These are phyloP conservation scores for Fusarium sp. DNA, from an alignment of 2,329 filamentous ascomycete species.

Conservation along the genomic window DNA sequence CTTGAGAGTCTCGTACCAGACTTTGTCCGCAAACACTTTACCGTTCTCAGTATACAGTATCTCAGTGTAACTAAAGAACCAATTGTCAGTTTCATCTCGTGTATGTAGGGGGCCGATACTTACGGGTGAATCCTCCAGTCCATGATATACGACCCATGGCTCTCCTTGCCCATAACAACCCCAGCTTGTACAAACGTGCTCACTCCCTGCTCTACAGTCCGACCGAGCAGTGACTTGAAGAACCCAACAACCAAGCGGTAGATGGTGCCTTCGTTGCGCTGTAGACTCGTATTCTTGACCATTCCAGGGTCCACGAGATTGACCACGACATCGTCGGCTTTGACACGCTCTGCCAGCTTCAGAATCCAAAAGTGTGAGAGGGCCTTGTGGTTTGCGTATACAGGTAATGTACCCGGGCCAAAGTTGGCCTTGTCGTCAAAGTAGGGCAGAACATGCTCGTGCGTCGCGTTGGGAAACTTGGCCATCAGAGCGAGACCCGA, in stretches of 20 bases:
- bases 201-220: constrained; percentile 32
- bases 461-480: constrained; percentile 40
- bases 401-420: constrained; percentile 11
- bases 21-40: constrained; percentile 47
- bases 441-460: constrained; percentile 40
- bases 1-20: constrained; percentile 55
- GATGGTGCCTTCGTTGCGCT: constrained; percentile 46
- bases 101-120: constrained; percentile 2
- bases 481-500: constrained; percentile 44
- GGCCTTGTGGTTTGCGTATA: constrained; percentile 48
- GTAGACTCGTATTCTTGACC: constrained; percentile 56
- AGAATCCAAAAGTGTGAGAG: constrained; percentile 51
- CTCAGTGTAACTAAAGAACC: constrained; percentile 45
- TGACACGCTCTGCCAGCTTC: constrained; percentile 53
- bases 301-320: constrained; percentile 61
- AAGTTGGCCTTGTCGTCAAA: constrained; percentile 49
- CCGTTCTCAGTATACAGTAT: constrained; percentile 52
- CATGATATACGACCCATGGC: constrained; percentile 40
- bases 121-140: constrained; percentile 44
- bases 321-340: constrained; percentile 55
- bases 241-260: constrained; percentile 14
- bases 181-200: constrained; percentile 40
- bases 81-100: constrained; percentile 11
- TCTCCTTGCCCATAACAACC: constrained; percentile 36
- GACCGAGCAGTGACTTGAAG: constrained; percentile 21